Evolutionary conservation across 768 basidiomycete species (phyloP).

Genomic region (Podaxis mareebaensis): DNA sequence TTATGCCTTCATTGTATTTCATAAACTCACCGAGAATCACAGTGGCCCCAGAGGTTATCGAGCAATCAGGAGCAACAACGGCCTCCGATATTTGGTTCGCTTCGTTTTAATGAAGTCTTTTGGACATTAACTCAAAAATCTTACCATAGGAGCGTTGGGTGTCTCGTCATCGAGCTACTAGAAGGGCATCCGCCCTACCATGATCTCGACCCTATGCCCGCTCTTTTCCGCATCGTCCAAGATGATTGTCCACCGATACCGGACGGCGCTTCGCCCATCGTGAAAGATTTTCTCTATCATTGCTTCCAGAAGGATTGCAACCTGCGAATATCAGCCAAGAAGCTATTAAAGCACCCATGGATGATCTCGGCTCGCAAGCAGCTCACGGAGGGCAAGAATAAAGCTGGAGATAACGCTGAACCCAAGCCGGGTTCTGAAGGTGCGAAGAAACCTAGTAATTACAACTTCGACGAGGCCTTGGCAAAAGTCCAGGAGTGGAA

Average conservation of each 20-base stretch:
- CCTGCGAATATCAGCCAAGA: conserved; percentile 90
- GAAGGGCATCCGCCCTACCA: conserved; percentile 93
- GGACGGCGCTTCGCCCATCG: conserved; percentile 91
- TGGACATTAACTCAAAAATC: conserved; percentile 8
- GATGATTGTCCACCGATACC: conserved; percentile 98
- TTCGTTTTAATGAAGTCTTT: not conserved
- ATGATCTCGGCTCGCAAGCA: conserved; percentile 86
- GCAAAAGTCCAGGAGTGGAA: conserved; percentile 99
- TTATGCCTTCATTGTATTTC: conserved; percentile 12
- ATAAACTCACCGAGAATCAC: conserved; percentile 6
- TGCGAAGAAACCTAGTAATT: conserved; percentile 64
- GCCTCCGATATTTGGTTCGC: conserved; percentile 89
- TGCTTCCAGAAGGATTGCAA: conserved; percentile 99
- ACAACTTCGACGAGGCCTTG: conserved; percentile 93
- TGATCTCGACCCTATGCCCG: conserved; percentile 96
- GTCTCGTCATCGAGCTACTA: conserved; percentile 96
- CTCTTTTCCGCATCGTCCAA: conserved; percentile 96
- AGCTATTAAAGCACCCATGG: conserved; percentile 93
- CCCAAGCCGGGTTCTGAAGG: conserved; percentile 36
- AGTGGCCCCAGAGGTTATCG: conserved; percentile 99
- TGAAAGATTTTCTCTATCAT: conserved; percentile 94
- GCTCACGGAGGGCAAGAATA: conserved; percentile 45
- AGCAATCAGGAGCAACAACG: conserved; percentile 95
- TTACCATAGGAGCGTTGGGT: conserved; percentile 77
- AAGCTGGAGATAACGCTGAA: conserved; percentile 33